A percentile compares a stretch with the other conserved stretches of the same genome.
Evolutionary conservation across 2,329 filamentous ascomycete species (phyloP).

Genomic region (Scytalidium lignicola): DNA sequence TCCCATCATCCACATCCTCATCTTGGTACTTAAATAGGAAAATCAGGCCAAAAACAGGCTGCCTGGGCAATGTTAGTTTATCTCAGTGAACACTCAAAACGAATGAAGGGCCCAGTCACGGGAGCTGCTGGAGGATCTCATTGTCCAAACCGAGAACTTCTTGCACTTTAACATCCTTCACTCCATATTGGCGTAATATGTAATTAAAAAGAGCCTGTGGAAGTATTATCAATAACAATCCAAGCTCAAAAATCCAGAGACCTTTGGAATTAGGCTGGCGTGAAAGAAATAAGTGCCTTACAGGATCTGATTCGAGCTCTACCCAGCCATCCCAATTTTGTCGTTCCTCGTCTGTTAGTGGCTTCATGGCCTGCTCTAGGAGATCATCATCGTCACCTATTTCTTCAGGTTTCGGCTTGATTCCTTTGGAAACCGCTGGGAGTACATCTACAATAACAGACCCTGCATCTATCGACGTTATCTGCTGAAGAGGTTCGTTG

Average conservation of each 20-base stretch:
- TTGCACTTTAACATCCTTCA: constrained; percentile 65
- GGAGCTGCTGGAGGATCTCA: constrained; percentile 55
- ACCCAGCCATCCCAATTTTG: constrained; percentile 67
- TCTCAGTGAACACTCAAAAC: neutral
- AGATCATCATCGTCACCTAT: constrained; percentile 6
- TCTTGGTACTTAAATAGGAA: constrained; percentile 74
- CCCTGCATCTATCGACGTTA: no score
- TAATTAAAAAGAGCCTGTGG: constrained; percentile 74
- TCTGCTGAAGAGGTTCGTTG: no score
- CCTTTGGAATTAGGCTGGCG: no score
- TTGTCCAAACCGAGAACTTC: constrained; percentile 73
- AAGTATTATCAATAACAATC: neutral
- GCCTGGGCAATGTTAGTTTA: constrained; percentile 40
- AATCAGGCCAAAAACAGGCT: constrained; percentile 78
- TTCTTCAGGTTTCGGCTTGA: neutral
- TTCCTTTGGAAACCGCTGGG: neutral
- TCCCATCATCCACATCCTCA: constrained; percentile 41
- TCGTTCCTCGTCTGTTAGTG: constrained; percentile 47
- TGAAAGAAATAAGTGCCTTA: constrained; percentile 38
- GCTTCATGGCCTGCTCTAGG: constrained; percentile 31
- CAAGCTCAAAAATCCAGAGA: no score
- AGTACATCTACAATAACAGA: neutral
- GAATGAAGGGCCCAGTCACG: constrained; percentile 37
- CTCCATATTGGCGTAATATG: constrained; percentile 75
- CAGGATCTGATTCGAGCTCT: constrained; percentile 87